Evolutionary conservation across 2,329 filamentous ascomycete species (phyloP).

Genomic region (Alternaria dauci): DNA sequence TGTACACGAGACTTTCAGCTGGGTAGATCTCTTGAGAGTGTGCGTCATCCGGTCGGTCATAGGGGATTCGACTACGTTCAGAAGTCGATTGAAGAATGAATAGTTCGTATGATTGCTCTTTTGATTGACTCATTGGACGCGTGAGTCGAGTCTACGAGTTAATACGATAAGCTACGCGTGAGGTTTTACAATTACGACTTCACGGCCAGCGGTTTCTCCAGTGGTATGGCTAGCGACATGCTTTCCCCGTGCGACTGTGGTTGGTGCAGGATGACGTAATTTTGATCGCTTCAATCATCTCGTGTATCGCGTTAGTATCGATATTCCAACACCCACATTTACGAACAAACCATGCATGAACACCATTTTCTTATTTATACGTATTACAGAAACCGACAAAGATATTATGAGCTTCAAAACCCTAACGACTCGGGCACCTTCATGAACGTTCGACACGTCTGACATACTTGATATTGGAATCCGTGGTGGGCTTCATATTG

Average conservation of each 20-base stretch:
- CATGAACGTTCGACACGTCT: neutral
- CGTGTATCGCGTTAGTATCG: neutral
- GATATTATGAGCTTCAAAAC: neutral
- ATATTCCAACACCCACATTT: no score
- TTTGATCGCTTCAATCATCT: neutral
- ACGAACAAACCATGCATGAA: neutral
- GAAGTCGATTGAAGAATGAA: neutral
- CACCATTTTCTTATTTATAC: neutral
- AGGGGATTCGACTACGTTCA: neutral
- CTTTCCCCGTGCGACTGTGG: neutral
- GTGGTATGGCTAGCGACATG: neutral
- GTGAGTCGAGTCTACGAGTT: no score
- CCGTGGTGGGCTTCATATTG: no score
- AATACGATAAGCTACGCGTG: neutral
- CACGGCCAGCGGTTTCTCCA: neutral
- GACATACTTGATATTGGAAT: neutral
- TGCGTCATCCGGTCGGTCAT: no score
- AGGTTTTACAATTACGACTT: neutral
- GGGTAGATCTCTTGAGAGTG: neutral
- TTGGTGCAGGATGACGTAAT: neutral
- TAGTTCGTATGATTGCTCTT: neutral
- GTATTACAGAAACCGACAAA: neutral
- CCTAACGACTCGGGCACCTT: neutral
- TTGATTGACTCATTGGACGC: neutral
- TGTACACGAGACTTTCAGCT: neutral